phyloP scores from a whole-genome alignment of 345 rosid species.

The Hevea brasiliensis region DNA sequence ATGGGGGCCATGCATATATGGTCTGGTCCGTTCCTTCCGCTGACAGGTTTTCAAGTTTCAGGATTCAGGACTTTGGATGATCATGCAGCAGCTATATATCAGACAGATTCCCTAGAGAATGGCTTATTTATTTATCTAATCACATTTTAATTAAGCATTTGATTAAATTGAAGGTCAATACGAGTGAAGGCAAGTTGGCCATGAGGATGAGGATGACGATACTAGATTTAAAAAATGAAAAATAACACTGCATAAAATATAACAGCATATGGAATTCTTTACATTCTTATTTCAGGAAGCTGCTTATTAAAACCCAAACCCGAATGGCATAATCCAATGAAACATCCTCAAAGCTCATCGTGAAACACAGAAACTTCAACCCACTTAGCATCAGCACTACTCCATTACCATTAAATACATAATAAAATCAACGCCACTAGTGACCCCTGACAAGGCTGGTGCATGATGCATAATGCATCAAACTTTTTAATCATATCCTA shows the following conservation, averaged over 20 bases:
- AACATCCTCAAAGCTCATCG: slow-evolving; percentile 18
- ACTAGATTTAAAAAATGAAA: too few species aligned
- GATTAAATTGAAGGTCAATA: slow-evolving; percentile 4
- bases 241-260: neutral
- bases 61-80: too few species aligned
- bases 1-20: too few species aligned
- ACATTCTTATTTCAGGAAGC: neutral
- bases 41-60: too few species aligned
- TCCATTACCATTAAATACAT: slow-evolving; percentile 18
- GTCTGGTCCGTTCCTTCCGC: too few species aligned
- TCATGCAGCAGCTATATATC: too few species aligned
- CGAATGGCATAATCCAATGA: slow-evolving; percentile 8
- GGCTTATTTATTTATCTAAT: neutral
- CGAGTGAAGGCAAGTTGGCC: slow-evolving; percentile 7
- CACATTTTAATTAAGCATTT: slow-evolving; percentile 4
- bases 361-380: slow-evolving; percentile 18
- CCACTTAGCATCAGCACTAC: neutral
- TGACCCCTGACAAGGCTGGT: slow-evolving; percentile 23
- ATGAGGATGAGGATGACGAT: too few species aligned
- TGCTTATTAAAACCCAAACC: neutral
- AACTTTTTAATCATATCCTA: neutral
- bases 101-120: too few species aligned
- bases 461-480: neutral
- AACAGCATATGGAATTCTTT: neutral
- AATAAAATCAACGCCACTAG: slow-evolving; percentile 14